Base-by-base conservation (phyloP, 371 early-diverging fungal genomes). In the Capillidium rhysosporum region DNA sequence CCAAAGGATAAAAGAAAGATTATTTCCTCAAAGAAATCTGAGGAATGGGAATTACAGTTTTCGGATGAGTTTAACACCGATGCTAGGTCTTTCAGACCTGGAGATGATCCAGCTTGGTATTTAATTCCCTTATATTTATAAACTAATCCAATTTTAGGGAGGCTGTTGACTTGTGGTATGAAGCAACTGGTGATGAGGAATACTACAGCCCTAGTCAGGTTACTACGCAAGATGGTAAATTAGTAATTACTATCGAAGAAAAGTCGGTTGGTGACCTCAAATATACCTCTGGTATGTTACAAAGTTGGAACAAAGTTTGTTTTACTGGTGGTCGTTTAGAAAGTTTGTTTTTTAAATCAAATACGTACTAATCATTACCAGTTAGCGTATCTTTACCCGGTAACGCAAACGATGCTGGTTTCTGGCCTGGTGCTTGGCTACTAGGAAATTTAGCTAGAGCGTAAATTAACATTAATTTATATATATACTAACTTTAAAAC, bases 231-330 rank as follows among this genome's bases (percentile, higher is more conserved):
- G 63, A 57, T 31, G 76, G 76, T 28, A 65, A 61, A 18, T 58
- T 75, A n/a, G 62, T 58, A 49, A 67, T 75, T 41, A 68, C 61
- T 0, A 34, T 71, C 26, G 67, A 65, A 18, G 62, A 65, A 40
- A 67, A 60, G 44, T 56, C 57, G 34, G 62, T 61, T 0, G 63
- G 65, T 46, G 54, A 64, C 3, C 65, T 69, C 46, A 62, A 65
- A 26, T 75, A 66, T 59, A 67, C 66, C 9, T 67, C 67, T 39
- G 70, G 69, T 7, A 75, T 75, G 76, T 61, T 73, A 43, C 73
- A 73, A 58, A 65, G 66, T 39, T 76, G 76, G 76, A 75, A 76
- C 62, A 75, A 76, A 59, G 55, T 72, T 26, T 76, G 76, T 63
- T 73, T 76, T 59, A 69, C 68, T 49, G 76, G 76, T 46, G 76